phyloP scores from a whole-genome alignment of 768 basidiomycete genomes.

The Suillus discolor region DNA sequence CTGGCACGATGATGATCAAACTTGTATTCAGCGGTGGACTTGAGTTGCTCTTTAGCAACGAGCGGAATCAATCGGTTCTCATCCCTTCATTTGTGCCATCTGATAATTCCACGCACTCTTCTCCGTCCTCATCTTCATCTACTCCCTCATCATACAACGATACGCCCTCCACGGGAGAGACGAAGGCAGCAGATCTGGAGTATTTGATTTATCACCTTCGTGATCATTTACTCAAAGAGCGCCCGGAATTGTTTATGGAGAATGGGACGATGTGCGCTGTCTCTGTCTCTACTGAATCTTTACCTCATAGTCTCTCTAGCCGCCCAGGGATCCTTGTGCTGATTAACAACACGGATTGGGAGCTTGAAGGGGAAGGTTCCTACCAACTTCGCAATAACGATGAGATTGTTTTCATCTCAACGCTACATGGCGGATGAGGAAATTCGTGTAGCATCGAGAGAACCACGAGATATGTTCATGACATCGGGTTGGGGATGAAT shows the following conservation, averaged over 20 bases:
- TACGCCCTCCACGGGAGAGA: constrained; percentile 19
- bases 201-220: constrained; percentile 82
- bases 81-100: constrained; percentile 51
- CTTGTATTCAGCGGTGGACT: constrained; percentile 86
- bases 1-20: constrained; percentile 43
- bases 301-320: constrained; percentile 41
- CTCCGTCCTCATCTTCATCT: constrained; percentile 9
- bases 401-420: constrained; percentile 96
- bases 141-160: constrained; percentile 4
- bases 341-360: constrained; percentile 98
- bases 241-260: constrained; percentile 89
- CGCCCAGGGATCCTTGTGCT: constrained; percentile 96
- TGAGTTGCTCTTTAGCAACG: constrained; percentile 79
- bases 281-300: background rate
- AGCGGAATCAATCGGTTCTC: constrained; percentile 57
- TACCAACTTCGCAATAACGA: constrained; percentile 79
- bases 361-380: constrained; percentile 91
- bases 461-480: background rate
- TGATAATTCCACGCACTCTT: constrained; percentile 34
- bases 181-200: constrained; percentile 60
- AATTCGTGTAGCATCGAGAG: background rate
- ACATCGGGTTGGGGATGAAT: background rate
- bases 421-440: constrained; percentile 83
- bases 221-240: constrained; percentile 76
- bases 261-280: constrained; percentile 77